Evolutionary conservation across 164 flowering plant species (phyloP), one percentile per base, ranked within the genome.

Genomic region (Malania oleifera): DNA sequence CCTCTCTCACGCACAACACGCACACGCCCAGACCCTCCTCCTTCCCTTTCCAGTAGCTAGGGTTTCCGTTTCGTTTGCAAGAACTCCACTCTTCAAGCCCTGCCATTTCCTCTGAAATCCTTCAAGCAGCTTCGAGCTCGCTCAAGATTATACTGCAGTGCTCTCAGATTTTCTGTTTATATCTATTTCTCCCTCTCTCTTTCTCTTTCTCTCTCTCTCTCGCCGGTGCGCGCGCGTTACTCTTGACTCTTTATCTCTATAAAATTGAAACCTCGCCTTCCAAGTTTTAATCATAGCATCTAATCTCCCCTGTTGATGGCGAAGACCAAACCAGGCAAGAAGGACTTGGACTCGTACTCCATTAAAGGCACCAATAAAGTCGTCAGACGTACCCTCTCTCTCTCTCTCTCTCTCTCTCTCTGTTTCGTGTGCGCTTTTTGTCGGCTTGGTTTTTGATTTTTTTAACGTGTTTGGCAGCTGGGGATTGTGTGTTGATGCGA

Each of bases 401-500:
- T 18, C 47, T 43, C 22, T n/a, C 47, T 43, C 47, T 17, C 19
- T 17, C n/a, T 24, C 34, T 27, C 38, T 52, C 22, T 52, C 37
- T 52, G 35, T 52, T 20, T 17, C 22, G 4, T 14, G 4, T 14
- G 4, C 22, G 4, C 48, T 44, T 14, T 44, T 44, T 17, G 5
- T 44, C 22, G 26, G 10, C 25, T 64, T 9, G 41, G n/a, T 45
- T 53, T 25, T 25, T 24, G 25, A 15, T 24, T 15, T 35, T 20
- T 35, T 54, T 34, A 0, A 0, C 18, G 7, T 62, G 24, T n/a
- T 23, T 22, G n/a, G 50, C 65, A 84, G 91, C 69, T 57, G 91
- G 87, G 23, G 91, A 84, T 61, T 82, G 87, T 59, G 91, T 84
- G 60, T 39, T 85, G 71, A 80, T 85, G 87, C 71, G 87, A 3